A percentile compares a stretch with the other conserved stretches of the same genome.
Evolutionary conservation across 371 early-diverging fungal genomes (phyloP).

Genomic region (Mucor circinelloides): DNA sequence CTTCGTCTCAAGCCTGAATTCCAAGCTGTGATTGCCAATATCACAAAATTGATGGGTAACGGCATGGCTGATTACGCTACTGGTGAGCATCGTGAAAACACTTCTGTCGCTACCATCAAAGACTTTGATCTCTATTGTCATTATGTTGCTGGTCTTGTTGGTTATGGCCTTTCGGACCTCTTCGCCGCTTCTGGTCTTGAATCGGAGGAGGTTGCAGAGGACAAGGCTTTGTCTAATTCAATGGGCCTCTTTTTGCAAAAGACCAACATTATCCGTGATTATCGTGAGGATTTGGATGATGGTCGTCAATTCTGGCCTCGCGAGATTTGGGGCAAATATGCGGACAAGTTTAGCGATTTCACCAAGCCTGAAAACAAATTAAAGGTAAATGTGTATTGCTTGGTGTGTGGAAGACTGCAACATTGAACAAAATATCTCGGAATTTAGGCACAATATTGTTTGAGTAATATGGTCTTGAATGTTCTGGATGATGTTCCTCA

Average conservation of each 20-base stretch:
- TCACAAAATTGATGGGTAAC: conserved; percentile 87
- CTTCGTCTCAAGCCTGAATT: conserved; percentile 75
- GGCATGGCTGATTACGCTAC: conserved; percentile 93
- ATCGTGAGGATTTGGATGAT: conserved; percentile 84
- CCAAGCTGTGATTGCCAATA: conserved; percentile 88
- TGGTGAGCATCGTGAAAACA: conserved; percentile 62
- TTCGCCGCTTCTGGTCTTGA: conserved; percentile 91
- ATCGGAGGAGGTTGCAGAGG: conserved; percentile 45
- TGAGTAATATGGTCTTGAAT: conserved; percentile 88
- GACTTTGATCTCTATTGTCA: conserved; percentile 97
- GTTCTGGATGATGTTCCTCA: conserved; percentile 86
- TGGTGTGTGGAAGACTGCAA: neutral
- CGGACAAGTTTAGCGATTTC: conserved; percentile 59
- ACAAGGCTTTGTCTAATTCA: conserved; percentile 66
- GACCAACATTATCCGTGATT: conserved; percentile 95
- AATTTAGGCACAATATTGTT: conserved; percentile 67
- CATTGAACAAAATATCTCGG: neutral
- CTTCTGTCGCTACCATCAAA: conserved; percentile 71
- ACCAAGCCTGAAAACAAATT: conserved; percentile 63
- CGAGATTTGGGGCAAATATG: conserved; percentile 84
- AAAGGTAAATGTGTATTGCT: conserved; percentile 36
- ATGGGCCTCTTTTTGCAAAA: conserved; percentile 98
- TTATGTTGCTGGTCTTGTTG: conserved; percentile 97
- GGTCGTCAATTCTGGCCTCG: conserved; percentile 95
- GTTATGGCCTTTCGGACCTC: conserved; percentile 88